These are phyloP conservation scores for Capsaspora owczarzaki DNA, from an alignment of 78 protist genomes.

Conservation along the genomic window DNA sequence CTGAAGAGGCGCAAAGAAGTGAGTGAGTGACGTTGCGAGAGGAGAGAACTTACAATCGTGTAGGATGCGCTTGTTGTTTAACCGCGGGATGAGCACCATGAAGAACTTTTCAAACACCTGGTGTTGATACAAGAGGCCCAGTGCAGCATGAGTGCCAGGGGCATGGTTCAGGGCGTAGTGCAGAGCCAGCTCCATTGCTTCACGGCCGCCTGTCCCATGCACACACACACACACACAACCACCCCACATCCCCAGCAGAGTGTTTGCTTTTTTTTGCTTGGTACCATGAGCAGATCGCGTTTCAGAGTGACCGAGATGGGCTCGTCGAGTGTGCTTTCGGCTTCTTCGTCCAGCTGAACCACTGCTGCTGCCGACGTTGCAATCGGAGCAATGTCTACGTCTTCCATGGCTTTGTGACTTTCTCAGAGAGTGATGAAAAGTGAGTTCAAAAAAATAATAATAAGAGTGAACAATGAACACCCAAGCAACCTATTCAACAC, in stretches of 20 bases:
- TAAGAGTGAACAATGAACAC: no score
- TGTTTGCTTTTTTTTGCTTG: no score
- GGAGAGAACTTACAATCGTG: slow-evolving; percentile 41
- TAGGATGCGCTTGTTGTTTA: slow-evolving; percentile 32
- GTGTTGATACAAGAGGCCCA: neutral
- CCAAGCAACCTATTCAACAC: no score
- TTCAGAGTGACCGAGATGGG: slow-evolving; percentile 56
- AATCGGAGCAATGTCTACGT: no score
- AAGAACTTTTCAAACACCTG: slow-evolving; percentile 52
- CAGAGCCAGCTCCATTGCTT: neutral
- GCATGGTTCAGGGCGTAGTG: neutral
- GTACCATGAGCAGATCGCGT: neutral
- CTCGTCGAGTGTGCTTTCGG: slow-evolving; percentile 74
- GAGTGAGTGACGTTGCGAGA: neutral
- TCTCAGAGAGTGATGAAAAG: no score
- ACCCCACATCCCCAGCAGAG: neutral
- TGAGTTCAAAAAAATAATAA: no score
- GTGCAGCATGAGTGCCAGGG: neutral
- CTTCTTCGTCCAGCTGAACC: no score
- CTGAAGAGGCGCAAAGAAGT: neutral
- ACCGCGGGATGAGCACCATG: slow-evolving; percentile 68
- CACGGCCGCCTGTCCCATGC: neutral
- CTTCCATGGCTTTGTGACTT: no score
- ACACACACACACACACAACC: slow-evolving; percentile 18
- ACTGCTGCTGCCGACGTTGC: no score